Base-by-base conservation (phyloP, 2,329 filamentous ascomycete species). In the Intubia oerlemansii region DNA sequence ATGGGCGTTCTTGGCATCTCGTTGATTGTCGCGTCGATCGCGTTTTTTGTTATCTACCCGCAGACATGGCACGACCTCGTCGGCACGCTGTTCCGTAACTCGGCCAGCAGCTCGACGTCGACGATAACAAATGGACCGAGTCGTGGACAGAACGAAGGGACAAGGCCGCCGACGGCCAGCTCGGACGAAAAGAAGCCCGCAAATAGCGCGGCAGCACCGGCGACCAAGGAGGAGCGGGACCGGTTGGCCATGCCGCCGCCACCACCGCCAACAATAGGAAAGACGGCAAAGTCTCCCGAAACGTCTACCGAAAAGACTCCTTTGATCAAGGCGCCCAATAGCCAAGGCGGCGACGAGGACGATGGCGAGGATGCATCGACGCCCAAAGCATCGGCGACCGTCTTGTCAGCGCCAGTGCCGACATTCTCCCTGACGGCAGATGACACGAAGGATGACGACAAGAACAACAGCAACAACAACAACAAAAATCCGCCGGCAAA, bases 1-100 rank as follows among this genome's bases (percentile, higher is more conserved):
- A 71, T 71, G 65, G 61, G 53, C 36, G 45, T 68, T 40, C 40
- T 73, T 36, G 67, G 64, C 37, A 47, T 72, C 36, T 67, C 67
- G n/a, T 52, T 75, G 36, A 53, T 74, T 40, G 45, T 74, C 37
- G 67, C 60, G 24, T 67, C 67, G 1, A 49, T 72, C 31, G 55
- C 71, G 25, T 63, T 60, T 41, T 46, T 72, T 36, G 49, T 60
- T 39, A 53, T 71, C 35, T 56, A 57, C 23, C 59, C 59, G 32
- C 61, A 58, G 28, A 48, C 54, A 25, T 58, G 63, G 48, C 46
- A 66, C 36, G 30, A 37, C 32, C 14, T 39, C 39, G 25, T n/a
- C n/a, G n/a, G n/a, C n/a, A n/a, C n/a, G n/a, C n/a, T n/a, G n/a
- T n/a, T n/a, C n/a, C n/a, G n/a, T n/a, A n/a, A n/a, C n/a, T n/a